Evolutionary conservation across 148 eudicot species (phyloP).

Genomic region (Rhododendron ferrugineum): DNA sequence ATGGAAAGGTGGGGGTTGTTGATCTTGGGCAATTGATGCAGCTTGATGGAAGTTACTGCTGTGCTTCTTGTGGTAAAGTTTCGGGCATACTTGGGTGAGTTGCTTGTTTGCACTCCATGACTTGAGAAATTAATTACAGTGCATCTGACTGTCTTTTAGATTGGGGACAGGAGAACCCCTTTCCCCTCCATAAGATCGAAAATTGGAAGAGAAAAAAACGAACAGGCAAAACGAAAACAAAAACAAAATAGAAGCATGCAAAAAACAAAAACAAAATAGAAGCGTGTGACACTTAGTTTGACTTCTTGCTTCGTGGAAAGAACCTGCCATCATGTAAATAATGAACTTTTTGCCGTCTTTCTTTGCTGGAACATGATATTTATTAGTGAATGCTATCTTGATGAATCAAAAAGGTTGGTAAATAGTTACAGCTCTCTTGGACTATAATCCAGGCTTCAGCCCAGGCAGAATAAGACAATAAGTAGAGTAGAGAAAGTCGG

Average conservation of each 20-base stretch:
- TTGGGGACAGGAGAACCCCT: not conserved
- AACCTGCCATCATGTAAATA: not conserved
- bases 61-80: conserved; percentile 94
- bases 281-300: not conserved
- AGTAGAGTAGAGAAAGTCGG: not conserved
- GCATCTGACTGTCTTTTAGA: not conserved
- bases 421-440: not conserved
- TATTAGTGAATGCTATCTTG: not conserved
- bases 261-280: not conserved
- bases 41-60: conserved; percentile 86
- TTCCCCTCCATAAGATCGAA: not conserved
- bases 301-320: not conserved
- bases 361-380: not conserved
- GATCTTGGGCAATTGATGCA: conserved; percentile 65
- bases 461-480: not conserved
- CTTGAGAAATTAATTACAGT: not conserved
- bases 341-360: not conserved
- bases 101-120: conserved; percentile 9
- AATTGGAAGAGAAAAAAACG: not conserved
- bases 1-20: conserved; percentile 70
- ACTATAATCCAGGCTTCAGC: not conserved
- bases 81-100: conserved; percentile 81
- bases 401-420: conserved; percentile 1
- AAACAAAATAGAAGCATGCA: not conserved
- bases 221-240: not conserved